Conservation (phyloP, 768 basidiomycete genomes). For the Serendipita sp. region DNA sequence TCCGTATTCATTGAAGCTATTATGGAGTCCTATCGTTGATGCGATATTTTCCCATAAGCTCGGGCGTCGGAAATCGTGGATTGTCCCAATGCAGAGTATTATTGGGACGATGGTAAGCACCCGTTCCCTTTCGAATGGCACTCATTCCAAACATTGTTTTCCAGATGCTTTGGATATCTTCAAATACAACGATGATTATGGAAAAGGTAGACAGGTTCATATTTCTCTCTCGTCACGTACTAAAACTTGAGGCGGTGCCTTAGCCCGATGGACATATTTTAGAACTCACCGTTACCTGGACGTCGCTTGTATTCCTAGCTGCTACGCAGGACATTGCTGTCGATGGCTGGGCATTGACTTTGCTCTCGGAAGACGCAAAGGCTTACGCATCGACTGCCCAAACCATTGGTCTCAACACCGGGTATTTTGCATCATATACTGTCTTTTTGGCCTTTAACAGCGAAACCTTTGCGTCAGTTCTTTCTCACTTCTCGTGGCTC, state of each 20-base stretch:
- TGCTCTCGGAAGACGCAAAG: conserved; percentile 81
- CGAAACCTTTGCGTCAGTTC: conserved; percentile 62
- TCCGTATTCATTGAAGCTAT: conserved; percentile 89
- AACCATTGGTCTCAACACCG: conserved; percentile 90
- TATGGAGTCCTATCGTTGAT: conserved; percentile 98
- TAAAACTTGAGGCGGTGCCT: no score
- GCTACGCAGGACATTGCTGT: conserved; percentile 61
- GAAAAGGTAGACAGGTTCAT: conserved; percentile 41
- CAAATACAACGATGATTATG: conserved; percentile 59
- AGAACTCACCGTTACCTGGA: conserved; percentile 40
- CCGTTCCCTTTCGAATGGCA: neutral
- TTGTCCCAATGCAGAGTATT: conserved; percentile 89
- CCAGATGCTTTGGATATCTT: conserved; percentile 56
- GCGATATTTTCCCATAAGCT: conserved; percentile 65
- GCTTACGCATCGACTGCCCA: conserved; percentile 98
- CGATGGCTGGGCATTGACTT: conserved; percentile 62
- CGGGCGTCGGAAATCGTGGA: conserved; percentile 98
- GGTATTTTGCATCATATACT: conserved; percentile 91
- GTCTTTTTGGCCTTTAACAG: conserved; percentile 96
- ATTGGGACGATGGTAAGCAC: conserved; percentile 45
- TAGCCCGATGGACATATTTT: conserved; percentile 71
- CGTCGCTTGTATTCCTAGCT: conserved; percentile 81
- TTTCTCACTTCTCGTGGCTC: conserved; percentile 18
- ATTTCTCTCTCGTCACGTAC: no score
- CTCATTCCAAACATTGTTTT: no score